Evolutionary conservation across 371 early-diverging fungal species (phyloP), one percentile per base, ranked within the genome.

Genomic region (Polyrhizophydium stewartii): DNA sequence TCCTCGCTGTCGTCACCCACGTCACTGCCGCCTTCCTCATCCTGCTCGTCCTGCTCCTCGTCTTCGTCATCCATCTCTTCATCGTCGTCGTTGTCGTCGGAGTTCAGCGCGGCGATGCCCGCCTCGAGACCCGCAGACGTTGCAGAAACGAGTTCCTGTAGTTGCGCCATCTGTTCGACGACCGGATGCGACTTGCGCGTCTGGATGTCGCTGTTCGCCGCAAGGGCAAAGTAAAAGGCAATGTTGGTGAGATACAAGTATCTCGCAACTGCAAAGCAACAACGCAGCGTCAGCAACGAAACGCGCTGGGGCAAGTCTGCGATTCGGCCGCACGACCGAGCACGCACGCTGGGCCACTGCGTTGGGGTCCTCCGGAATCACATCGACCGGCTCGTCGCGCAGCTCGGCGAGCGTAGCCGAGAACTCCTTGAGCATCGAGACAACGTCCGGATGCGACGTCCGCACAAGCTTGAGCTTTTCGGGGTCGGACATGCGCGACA

Each of bases 151-250:
- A 87, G 73, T 16, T 83, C 82, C 40, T 85, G 84, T 58, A 92
- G 63, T 41, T 86, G 78, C n/a, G 88, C 86, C 24, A 95, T 73
- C 0, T 85, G 82, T 33, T 85, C 84, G 63, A 93, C 87, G 21
- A 94, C 91, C 12, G 94, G 94, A 70, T 95, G 96, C 16, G 51
- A 24, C 40, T 61, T 66, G 40, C 66, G 55, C 55, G 86, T 62
- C 22, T 38, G 55, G 12, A 56, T 59, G n/a, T 59, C 24, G 16
- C 69, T 65, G 59, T 69, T 61, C 1, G 92, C 84, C 67, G 90
- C 90, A 49, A 92, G 66, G 1, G 84, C 83, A 58, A 96, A 79
- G 70, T 93, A 94, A 58, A 92, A 94, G 24, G 94, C 85, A 57
- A 94, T 83, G 63, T 96, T 96, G 62, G 87, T 89, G 65, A 94